phyloP scores from a whole-genome alignment of 1,284 basidiomycete genomes.

The Puccinia novopanici region DNA sequence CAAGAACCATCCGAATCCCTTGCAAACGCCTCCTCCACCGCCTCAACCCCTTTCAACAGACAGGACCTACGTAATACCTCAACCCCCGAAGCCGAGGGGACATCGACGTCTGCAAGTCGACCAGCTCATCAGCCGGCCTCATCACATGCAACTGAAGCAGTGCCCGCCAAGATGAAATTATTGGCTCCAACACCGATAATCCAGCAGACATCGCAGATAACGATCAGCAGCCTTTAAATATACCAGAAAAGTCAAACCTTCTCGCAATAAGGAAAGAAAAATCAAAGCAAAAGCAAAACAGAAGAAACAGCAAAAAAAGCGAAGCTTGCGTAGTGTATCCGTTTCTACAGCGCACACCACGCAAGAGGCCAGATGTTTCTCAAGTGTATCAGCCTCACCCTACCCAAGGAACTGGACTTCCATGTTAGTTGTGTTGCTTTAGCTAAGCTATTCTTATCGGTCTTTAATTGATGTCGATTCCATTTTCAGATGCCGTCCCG shows the following conservation, averaged over 20 bases:
- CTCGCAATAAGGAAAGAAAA: background rate
- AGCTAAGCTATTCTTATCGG: background rate
- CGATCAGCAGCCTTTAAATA: background rate
- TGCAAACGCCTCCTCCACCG: background rate
- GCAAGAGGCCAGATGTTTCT: conserved; percentile 7
- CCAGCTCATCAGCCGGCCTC: background rate
- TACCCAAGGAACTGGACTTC: background rate
- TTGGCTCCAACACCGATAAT: background rate
- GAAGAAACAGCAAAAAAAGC: conserved; percentile 10
- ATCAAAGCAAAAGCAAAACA: background rate
- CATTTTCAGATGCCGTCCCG: background rate
- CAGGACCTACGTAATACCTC: background rate
- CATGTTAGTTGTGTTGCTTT: background rate
- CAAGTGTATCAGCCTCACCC: conserved; percentile 9
- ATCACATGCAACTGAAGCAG: background rate
- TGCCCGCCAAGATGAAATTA: background rate
- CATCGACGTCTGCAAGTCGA: background rate
- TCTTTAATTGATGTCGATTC: background rate
- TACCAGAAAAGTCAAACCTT: background rate
- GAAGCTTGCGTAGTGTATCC: conserved; percentile 10
- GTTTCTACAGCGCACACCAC: conserved; percentile 12
- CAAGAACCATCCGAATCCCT: background rate
- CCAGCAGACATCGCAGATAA: background rate
- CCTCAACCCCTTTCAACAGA: background rate
- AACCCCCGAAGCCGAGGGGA: background rate